These are phyloP conservation scores for Diaporthe humulicola DNA, from an alignment of 2,329 filamentous ascomycete genomes.

Conservation along the genomic window DNA sequence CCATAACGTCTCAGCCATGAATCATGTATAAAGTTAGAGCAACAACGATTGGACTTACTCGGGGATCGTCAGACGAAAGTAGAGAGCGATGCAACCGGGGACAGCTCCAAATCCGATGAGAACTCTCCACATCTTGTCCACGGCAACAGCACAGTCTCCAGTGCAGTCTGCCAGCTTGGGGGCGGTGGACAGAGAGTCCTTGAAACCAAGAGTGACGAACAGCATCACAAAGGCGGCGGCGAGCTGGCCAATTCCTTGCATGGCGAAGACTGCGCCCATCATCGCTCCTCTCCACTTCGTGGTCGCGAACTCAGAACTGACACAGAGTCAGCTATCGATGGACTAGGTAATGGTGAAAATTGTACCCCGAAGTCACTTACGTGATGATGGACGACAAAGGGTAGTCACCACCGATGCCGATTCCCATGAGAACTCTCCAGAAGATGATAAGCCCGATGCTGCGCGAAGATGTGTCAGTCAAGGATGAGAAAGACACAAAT, in stretches of 20 bases:
- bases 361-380: neutral
- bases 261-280: conserved; percentile 89
- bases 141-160: conserved; percentile 74
- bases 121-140: conserved; percentile 90
- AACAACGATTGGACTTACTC: conserved; percentile 57
- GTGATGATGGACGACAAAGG: conserved; percentile 87
- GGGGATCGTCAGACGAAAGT: conserved; percentile 84
- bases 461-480: neutral
- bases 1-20: neutral
- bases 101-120: conserved; percentile 86
- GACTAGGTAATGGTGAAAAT: neutral
- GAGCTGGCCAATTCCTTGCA: conserved; percentile 88
- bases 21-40: neutral
- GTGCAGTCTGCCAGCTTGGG: conserved; percentile 68
- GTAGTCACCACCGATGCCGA: conserved; percentile 83
- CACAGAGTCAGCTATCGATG: neutral
- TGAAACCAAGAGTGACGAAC: conserved; percentile 80
- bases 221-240: conserved; percentile 81
- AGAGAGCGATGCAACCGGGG: conserved; percentile 84
- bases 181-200: conserved; percentile 68
- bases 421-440: conserved; percentile 83
- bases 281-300: conserved; percentile 89
- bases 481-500: neutral
- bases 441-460: conserved; percentile 77
- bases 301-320: conserved; percentile 82